These are phyloP conservation scores for Kazachstania africana DNA, from an alignment of 805 yeast species.

Conservation along the genomic window DNA sequence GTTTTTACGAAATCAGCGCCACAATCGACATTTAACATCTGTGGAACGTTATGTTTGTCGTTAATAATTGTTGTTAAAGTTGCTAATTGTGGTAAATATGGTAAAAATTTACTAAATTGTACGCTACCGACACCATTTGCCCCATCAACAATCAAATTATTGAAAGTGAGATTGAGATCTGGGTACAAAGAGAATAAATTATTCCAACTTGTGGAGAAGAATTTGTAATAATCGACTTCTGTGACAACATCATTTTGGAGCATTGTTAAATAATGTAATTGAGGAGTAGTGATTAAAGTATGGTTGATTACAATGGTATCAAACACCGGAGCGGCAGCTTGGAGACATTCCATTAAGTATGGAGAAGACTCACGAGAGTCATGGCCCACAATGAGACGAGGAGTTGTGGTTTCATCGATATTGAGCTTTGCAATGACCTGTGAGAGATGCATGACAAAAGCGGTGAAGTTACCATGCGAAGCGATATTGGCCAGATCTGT, in stretches of 20 bases:
- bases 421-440: neutral
- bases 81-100: constrained; percentile 24
- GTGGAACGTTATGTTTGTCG: constrained; percentile 40
- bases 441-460: constrained; percentile 23
- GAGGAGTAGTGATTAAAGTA: constrained; percentile 84
- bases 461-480: constrained; percentile 32
- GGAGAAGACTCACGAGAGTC: constrained; percentile 87
- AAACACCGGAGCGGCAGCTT: constrained; percentile 49
- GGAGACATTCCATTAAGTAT: constrained; percentile 29
- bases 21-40: constrained; percentile 58
- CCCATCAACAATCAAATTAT: constrained; percentile 58
- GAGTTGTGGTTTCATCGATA: constrained; percentile 20
- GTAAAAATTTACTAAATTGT: constrained; percentile 40
- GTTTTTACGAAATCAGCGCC: constrained; percentile 97
- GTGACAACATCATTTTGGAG: constrained; percentile 38
- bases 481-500: constrained; percentile 61
- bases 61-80: constrained; percentile 39
- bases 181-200: constrained; percentile 9
- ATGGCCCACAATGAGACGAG: constrained; percentile 58
- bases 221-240: constrained; percentile 59
- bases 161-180: constrained; percentile 3
- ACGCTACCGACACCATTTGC: constrained; percentile 98
- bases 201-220: constrained; percentile 35
- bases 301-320: constrained; percentile 38
- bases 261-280: constrained; percentile 78